Base-by-base conservation (phyloP, 768 basidiomycete genomes). In the Tricholoma sp. region DNA sequence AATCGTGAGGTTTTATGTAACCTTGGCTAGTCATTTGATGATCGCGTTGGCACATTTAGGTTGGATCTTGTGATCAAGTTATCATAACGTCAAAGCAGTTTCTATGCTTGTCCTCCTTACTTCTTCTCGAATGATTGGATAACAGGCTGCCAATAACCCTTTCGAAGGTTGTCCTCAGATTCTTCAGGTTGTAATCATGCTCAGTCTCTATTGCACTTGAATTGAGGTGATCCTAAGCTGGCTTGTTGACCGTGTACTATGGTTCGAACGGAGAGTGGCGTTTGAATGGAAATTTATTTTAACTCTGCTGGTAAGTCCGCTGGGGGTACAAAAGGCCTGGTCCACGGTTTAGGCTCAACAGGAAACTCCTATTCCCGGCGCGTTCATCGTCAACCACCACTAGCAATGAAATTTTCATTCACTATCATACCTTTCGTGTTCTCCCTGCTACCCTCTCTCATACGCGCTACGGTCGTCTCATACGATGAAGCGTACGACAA, bases 401-500 rank as follows among this genome's bases (percentile, higher is more conserved):
- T n/a, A 2, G 66, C 60, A 29, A 76, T 76, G 75, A 72, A 74
- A 63, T 59, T 72, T 59, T 48, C 66, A 29, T 56, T 57, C 50
- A 32, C 68, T 50, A 34, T 67, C 34, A 20, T 65, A 20, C 36
- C 65, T 45, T 52, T 70, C 52, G 52, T 63, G 10, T 57, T 72
- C 56, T 54, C 50, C 52, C 55, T 63, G 32, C 34, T 55, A 11
- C 50, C 42, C 5, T 50, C 52, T 34, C 45, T 60, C 29, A 52
- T 60, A 18, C 49, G 17, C 10, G 58, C 55, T 5, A 42, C 47
- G 11, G 34, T 50, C 31, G 59, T 63, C 0, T 60, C 76, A 45
- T 80, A 68, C 59, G 78, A 83, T 65, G 44, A 59, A 36, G 37
- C 59, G 8, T 85, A 78, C 65, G 79, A 80, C 59, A 58, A 64